phyloP scores from a whole-genome alignment of 2,329 filamentous ascomycete species.

The Ophiostoma perfectum region DNA sequence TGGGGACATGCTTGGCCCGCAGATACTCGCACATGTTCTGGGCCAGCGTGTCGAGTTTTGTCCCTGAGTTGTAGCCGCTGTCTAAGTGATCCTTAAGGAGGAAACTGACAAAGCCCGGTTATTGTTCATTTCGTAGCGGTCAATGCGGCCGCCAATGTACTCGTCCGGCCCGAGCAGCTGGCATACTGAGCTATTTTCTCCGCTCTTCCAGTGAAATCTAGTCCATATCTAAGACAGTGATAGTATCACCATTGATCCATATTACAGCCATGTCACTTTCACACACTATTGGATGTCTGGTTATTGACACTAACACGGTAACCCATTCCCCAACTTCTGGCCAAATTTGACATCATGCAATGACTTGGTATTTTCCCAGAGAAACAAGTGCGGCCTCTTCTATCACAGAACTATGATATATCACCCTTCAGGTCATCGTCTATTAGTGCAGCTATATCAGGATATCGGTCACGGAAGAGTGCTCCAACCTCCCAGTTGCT shows the following conservation, averaged over 20 bases:
- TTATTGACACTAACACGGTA: background rate
- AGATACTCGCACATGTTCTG: conserved; percentile 46
- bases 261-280: too few species aligned
- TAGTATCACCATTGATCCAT: too few species aligned
- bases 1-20: conserved; percentile 21
- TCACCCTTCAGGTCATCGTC: background rate
- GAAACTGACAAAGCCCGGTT: conserved; percentile 32
- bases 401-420: background rate
- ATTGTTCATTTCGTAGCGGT: background rate
- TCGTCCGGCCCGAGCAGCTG: background rate
- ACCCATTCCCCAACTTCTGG: background rate
- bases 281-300: too few species aligned
- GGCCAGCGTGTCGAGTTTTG: conserved; percentile 45
- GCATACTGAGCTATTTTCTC: background rate
- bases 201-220: background rate
- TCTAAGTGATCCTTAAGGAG: conserved; percentile 43
- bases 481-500: background rate
- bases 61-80: conserved; percentile 44
- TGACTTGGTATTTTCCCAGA: background rate
- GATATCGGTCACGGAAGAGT: background rate
- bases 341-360: background rate
- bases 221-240: too few species aligned
- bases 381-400: background rate
- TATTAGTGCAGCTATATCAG: conserved; percentile 2
- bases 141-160: background rate